Evolutionary conservation across 768 basidiomycete genomes (phyloP).

Genomic region (Podaxis sp.): DNA sequence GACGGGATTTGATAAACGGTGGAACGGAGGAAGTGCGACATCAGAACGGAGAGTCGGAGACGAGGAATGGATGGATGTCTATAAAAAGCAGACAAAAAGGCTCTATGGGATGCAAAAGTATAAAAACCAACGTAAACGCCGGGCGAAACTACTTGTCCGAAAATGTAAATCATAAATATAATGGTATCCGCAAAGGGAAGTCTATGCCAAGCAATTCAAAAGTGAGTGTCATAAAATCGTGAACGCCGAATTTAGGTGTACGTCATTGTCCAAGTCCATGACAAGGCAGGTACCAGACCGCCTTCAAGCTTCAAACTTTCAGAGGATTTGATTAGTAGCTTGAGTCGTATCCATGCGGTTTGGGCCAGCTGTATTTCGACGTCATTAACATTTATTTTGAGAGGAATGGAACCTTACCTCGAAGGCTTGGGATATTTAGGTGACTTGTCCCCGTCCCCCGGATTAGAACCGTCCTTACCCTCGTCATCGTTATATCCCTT

Average conservation of each 20-base stretch:
- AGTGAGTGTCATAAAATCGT: too few relatives aligned
- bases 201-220: too few relatives aligned
- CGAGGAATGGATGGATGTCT: neutral
- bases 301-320: neutral
- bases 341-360: neutral
- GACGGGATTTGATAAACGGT: too few relatives aligned
- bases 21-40: neutral
- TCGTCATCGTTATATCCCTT: neutral
- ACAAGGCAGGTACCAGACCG: neutral
- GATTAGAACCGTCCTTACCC: neutral
- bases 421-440: conserved; percentile 3
- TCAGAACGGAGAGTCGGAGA: neutral
- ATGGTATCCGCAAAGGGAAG: too few relatives aligned
- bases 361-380: neutral
- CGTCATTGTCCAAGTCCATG: neutral
- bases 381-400: neutral
- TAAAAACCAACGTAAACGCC: neutral
- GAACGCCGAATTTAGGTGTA: neutral
- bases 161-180: too few relatives aligned
- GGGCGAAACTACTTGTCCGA: neutral
- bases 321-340: neutral
- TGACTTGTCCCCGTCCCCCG: neutral
- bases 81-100: neutral
- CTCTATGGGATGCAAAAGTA: neutral
- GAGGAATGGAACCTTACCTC: neutral